These are phyloP conservation scores for Sutorius australiensis DNA, from an alignment of 768 basidiomycete species.

Conservation along the genomic window DNA sequence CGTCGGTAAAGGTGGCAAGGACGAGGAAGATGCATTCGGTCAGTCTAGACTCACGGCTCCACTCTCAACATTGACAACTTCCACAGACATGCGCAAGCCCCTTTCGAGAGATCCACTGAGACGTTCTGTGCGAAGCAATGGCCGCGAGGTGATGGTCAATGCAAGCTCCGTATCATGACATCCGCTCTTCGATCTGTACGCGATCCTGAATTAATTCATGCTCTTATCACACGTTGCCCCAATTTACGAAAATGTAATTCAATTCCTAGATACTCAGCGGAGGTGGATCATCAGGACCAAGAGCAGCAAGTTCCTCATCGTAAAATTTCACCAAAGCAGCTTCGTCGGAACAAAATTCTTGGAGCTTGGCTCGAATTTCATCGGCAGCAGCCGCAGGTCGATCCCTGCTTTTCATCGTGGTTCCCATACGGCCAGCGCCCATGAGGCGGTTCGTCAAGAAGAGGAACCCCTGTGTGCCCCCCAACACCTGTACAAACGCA, in stretches of 20 bases:
- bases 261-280: slow-evolving; percentile 41
- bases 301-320: slow-evolving; percentile 57
- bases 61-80: not conserved
- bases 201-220: not conserved
- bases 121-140: slow-evolving; percentile 67
- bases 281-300: slow-evolving; percentile 42
- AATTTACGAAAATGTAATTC: slow-evolving; percentile 8
- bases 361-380: slow-evolving; percentile 54
- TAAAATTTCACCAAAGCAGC: slow-evolving; percentile 61
- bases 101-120: slow-evolving; percentile 56
- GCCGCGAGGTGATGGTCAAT: slow-evolving; percentile 65
- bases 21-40: slow-evolving; percentile 93
- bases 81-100: slow-evolving; percentile 69
- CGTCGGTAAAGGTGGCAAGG: slow-evolving; percentile 67
- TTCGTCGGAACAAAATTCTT: slow-evolving; percentile 62
- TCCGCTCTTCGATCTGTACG: slow-evolving; percentile 5
- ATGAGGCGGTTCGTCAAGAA: slow-evolving; percentile 89
- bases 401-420: slow-evolving; percentile 51
- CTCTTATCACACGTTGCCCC: slow-evolving; percentile 8
- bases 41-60: slow-evolving; percentile 29
- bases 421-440: slow-evolving; percentile 62
- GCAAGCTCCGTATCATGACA: slow-evolving; percentile 36
- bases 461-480: slow-evolving; percentile 73
- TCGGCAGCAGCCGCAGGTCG: slow-evolving; percentile 58
- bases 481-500: slow-evolving; percentile 86